These are phyloP conservation scores for Suillus ampliporus DNA, from an alignment of 768 basidiomycete species.

Conservation along the genomic window DNA sequence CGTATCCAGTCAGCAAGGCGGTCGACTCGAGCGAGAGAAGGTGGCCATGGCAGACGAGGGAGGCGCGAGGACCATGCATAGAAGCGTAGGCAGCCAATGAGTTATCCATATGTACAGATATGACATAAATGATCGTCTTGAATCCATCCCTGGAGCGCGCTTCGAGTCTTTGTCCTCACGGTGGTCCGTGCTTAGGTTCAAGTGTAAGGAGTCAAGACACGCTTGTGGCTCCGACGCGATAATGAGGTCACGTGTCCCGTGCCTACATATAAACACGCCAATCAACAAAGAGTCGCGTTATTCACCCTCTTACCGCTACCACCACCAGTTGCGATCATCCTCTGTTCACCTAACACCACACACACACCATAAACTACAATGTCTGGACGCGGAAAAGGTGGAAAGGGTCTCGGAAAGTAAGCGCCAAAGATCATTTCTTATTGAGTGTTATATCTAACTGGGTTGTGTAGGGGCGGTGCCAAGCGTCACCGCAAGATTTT, in stretches of 20 bases:
- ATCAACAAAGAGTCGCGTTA: constrained; percentile 35
- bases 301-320: constrained; percentile 31
- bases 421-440: constrained; percentile 6
- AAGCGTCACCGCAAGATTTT: constrained; percentile 55
- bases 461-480: constrained; percentile 42
- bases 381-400: constrained; percentile 57
- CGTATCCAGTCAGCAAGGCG: neutral
- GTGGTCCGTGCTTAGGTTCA: constrained; percentile 4
- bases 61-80: neutral
- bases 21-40: neutral
- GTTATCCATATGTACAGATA: too few species aligned
- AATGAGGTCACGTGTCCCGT: constrained; percentile 28
- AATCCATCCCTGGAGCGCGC: neutral
- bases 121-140: neutral
- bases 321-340: constrained; percentile 15
- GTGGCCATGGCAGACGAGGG: neutral
- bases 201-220: neutral
- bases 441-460: constrained; percentile 15
- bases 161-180: too few species aligned
- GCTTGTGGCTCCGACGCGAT: neutral
- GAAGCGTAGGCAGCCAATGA: neutral
- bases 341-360: constrained; percentile 10
- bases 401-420: constrained; percentile 55
- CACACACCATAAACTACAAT: constrained; percentile 30
- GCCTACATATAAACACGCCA: constrained; percentile 37